A percentile compares a stretch with the other conserved stretches of the same genome.
phyloP scores from a whole-genome alignment of 139 green algal genomes.

The Mesotaenium endlicherianum region DNA sequence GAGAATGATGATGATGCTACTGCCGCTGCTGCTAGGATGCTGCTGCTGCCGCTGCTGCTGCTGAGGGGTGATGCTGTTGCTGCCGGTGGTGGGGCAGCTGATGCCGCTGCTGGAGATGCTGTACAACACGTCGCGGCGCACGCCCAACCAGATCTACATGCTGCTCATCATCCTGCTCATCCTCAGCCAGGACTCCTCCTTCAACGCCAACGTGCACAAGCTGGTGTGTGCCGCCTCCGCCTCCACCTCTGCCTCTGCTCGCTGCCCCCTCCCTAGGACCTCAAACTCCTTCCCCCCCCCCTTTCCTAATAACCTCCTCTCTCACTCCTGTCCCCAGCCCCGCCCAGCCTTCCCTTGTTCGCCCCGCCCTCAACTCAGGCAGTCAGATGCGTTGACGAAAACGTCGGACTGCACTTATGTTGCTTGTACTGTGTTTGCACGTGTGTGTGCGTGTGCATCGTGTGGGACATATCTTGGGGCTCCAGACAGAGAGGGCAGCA shows the following conservation, averaged over 20 bases:
- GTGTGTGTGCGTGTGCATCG: too few species aligned
- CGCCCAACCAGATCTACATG: conserved; percentile 68
- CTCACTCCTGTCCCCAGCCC: neutral
- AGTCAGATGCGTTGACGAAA: too few species aligned
- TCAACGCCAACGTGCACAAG: conserved; percentile 73
- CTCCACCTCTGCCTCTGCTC: too few species aligned
- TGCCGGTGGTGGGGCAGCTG: conserved; percentile 54
- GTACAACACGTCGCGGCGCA: conserved; percentile 52
- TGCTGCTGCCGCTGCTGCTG: too few species aligned
- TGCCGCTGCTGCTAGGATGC: too few species aligned
- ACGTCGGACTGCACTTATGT: too few species aligned
- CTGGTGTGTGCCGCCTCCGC: conserved; percentile 30
- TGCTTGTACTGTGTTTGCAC: too few species aligned
- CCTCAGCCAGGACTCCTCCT: conserved; percentile 76
- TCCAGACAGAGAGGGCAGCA: too few species aligned
- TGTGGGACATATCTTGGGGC: too few species aligned
- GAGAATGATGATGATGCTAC: too few species aligned
- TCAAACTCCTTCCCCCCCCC: neutral
- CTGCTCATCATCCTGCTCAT: conserved; percentile 85
- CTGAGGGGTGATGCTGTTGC: neutral
- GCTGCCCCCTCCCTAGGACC: neutral
- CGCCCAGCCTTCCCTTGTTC: neutral
- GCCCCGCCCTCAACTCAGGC: too few species aligned
- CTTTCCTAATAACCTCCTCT: neutral
- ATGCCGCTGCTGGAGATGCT: conserved; percentile 72